Evolutionary conservation across 2,329 filamentous ascomycete genomes (phyloP), one percentile per base, ranked within the genome.

Genomic region (Beauveria brongniartii): DNA sequence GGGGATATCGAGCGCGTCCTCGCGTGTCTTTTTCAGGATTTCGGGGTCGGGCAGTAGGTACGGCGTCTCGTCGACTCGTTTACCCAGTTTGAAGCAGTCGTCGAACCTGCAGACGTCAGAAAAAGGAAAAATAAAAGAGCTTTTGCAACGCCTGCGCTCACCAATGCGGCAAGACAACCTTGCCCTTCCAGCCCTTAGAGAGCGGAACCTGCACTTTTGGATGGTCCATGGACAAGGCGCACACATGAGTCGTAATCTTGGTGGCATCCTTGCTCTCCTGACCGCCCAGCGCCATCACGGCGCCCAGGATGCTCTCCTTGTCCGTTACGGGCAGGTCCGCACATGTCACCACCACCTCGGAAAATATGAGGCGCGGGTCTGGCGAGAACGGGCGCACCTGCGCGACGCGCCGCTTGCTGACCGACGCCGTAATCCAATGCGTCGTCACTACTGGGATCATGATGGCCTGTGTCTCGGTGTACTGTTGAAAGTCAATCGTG

Each of bases 161-260:
- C 91, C 94, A 97, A 71, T 97, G 94, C 43, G 94, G 94, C 57
- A 99, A 79, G 20, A 99, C 90, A 62, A 97, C 88, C 73, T 91
- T 92, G 73, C 85, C 85, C 59, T 85, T 85, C 59, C 90, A 78
- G 2, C 82, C 82, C 72, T 87, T 95, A 9, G 81, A 77, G 48
- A 78, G 65, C 1, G 87, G 88, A 59, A 84, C 71, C 63, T 81
- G 70, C 64, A 88, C 89, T 71, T 92, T 91, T 3, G 86, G 82
- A 61, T 92, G 84, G 40, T 92, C 87, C 71, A 89, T 80, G 5
- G 84, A 85, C 63, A 96, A 77, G 5, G 93, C 90, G 63, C 96
- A 93, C 59, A 99, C 83, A 73, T 99, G 94, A 2, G 94, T 97
- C 9, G 90, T 91, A 64, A 88, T 73, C 61, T 85, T 89, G 5